A percentile compares a stretch with the other conserved stretches of the same genome.
Evolutionary conservation across 768 basidiomycete species (phyloP).

Genomic region (Leccinellum luteum): DNA sequence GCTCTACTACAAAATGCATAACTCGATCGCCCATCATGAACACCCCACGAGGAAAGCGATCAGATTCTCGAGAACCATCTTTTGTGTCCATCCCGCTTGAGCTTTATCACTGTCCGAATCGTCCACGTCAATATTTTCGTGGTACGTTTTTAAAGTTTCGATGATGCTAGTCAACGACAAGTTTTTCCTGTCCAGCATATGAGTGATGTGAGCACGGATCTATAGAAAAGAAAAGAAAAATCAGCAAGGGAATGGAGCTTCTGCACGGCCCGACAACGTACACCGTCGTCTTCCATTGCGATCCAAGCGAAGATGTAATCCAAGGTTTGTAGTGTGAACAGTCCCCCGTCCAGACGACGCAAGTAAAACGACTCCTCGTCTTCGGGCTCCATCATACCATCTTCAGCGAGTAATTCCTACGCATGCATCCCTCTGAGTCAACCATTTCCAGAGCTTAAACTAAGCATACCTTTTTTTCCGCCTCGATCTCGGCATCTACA

Average conservation of each 20-base stretch:
- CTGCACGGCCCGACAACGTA: slow-evolving; percentile 36
- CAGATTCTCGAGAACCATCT: slow-evolving; percentile 65
- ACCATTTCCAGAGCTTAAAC: not conserved
- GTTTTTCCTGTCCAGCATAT: slow-evolving; percentile 74
- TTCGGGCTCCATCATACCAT: slow-evolving; percentile 55
- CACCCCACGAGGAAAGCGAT: slow-evolving; percentile 55
- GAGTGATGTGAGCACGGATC: slow-evolving; percentile 73
- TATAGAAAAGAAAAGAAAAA: slow-evolving; percentile 31
- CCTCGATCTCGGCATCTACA: slow-evolving; percentile 65
- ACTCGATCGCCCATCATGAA: slow-evolving; percentile 13
- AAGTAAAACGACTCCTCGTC: slow-evolving; percentile 81
- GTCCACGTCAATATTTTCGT: slow-evolving; percentile 68
- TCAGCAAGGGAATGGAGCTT: slow-evolving; percentile 8
- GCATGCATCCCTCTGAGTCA: not conserved
- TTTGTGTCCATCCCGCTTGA: slow-evolving; percentile 49
- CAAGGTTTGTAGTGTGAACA: slow-evolving; percentile 85
- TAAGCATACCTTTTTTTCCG: slow-evolving; percentile 58
- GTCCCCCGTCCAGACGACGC: slow-evolving; percentile 80
- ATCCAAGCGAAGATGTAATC: slow-evolving; percentile 97
- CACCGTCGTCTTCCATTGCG: slow-evolving; percentile 97
- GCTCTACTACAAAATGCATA: slow-evolving; percentile 16
- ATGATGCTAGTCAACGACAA: slow-evolving; percentile 70
- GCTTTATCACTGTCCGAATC: slow-evolving; percentile 33
- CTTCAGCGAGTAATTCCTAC: slow-evolving; percentile 55
- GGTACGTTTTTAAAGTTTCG: slow-evolving; percentile 65